Percentiles rank a stretch among this genome's conserved stretches.
These are phyloP conservation scores for Penicillium thymicola DNA, from an alignment of 2,329 filamentous ascomycete species.

Conservation along the genomic window DNA sequence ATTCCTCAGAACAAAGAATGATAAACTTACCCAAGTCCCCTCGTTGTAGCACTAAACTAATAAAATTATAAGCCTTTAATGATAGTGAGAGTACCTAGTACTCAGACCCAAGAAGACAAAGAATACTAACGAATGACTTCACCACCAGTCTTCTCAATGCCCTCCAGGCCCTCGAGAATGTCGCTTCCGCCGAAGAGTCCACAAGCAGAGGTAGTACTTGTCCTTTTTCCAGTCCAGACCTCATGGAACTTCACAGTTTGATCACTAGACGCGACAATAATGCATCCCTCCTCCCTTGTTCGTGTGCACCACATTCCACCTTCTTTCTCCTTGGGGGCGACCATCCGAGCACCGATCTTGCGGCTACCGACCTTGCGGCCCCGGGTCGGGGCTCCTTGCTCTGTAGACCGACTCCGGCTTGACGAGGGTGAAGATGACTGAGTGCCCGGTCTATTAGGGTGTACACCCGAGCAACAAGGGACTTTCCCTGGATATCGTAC, in stretches of 20 bases:
- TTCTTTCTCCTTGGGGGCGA: constrained; percentile 44
- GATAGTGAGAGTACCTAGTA: constrained; percentile 2
- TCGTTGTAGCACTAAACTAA: neutral
- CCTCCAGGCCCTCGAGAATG: constrained; percentile 78
- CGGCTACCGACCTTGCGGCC: constrained; percentile 14
- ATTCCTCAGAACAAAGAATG: neutral
- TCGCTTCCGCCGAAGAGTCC: constrained; percentile 76
- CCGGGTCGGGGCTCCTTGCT: neutral
- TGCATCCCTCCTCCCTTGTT: constrained; percentile 69
- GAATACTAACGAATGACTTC: constrained; percentile 59
- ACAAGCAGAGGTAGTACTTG: constrained; percentile 50
- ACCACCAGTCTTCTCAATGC: constrained; percentile 57
- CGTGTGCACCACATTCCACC: constrained; percentile 55
- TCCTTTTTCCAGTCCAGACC: constrained; percentile 71
- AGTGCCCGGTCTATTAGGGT: constrained; percentile 7
- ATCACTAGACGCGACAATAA: constrained; percentile 89
- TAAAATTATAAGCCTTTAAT: constrained; percentile 1
- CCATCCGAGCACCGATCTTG: constrained; percentile 20
- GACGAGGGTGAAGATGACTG: constrained; percentile 9
- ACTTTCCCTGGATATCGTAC: constrained; percentile 73
- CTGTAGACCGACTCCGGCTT: neutral
- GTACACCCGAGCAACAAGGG: constrained; percentile 28
- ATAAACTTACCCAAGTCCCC: neutral
- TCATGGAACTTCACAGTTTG: constrained; percentile 94
- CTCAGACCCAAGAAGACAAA: constrained; percentile 3